Conservation (phyloP, 2,329 filamentous ascomycete species). For the Phyllosticta citrichinensis region DNA sequence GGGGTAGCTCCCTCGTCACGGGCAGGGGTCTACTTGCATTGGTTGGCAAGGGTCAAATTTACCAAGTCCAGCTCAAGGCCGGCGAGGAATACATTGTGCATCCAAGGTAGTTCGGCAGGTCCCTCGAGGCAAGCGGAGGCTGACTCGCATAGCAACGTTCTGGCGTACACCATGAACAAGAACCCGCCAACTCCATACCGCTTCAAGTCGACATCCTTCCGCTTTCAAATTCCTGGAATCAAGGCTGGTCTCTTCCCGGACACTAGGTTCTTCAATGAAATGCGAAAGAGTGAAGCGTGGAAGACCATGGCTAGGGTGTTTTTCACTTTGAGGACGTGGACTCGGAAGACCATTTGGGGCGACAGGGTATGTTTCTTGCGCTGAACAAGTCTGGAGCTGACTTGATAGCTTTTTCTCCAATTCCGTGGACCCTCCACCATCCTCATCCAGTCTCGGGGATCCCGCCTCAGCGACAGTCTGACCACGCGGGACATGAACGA, state of each 20-base stretch:
- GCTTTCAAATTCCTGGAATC: conserved; percentile 65
- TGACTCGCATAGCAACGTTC: conserved; percentile 54
- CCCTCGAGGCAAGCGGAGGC: too few species aligned
- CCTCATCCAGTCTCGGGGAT: conserved; percentile 77
- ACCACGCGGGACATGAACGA: conserved; percentile 76
- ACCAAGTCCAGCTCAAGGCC: conserved; percentile 68
- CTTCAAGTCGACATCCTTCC: conserved; percentile 65
- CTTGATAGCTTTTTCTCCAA: conserved; percentile 64
- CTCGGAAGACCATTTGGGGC: conserved; percentile 80
- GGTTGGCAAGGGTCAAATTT: conserved; percentile 78
- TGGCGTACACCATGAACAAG: conserved; percentile 74
- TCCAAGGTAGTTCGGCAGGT: too few species aligned
- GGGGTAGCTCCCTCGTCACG: conserved; percentile 83
- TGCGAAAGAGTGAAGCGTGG: conserved; percentile 65
- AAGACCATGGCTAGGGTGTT: conserved; percentile 54
- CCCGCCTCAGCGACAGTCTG: conserved; percentile 67
- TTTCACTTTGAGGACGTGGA: conserved; percentile 63
- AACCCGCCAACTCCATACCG: conserved; percentile 73
- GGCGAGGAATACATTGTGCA: conserved; percentile 89
- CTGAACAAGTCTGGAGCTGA: conserved; percentile 12
- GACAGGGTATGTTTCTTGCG: conserved; percentile 53
- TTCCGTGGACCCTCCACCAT: conserved; percentile 82
- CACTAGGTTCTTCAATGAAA: conserved; percentile 57
- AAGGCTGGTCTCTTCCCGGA: conserved; percentile 58
- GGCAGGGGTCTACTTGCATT: conserved; percentile 80